Conservation (phyloP, 2,329 filamentous ascomycete species). For the Arthroderma sp. region DNA sequence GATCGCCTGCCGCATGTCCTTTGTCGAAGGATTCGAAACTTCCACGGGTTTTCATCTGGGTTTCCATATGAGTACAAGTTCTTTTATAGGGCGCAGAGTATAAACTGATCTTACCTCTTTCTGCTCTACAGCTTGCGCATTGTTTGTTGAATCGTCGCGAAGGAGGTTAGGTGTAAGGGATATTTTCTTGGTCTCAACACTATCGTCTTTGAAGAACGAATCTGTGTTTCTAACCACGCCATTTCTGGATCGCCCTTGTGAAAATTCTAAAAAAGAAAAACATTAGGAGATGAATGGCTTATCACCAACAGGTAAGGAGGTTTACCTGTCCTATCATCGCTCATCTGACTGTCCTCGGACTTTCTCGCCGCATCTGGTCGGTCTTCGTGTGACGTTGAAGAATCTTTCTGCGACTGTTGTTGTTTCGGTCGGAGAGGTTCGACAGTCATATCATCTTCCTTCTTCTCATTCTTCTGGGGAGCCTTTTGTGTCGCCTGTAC, state of each 20-base stretch:
- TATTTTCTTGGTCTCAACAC: conserved; percentile 90
- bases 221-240: conserved; percentile 83
- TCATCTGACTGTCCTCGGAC: background rate
- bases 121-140: conserved; percentile 18
- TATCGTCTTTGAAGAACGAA: conserved; percentile 96
- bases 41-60: conserved; percentile 40
- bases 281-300: background rate
- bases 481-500: conserved; percentile 12
- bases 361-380: conserved; percentile 6
- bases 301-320: background rate
- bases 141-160: conserved; percentile 54
- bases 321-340: background rate
- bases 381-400: conserved; percentile 10
- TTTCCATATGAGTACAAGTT: too few species aligned
- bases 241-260: conserved; percentile 52
- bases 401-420: conserved; percentile 24
- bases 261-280: conserved; percentile 2
- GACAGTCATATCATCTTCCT: conserved; percentile 29
- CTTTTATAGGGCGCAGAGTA: background rate
- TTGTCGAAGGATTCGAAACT: conserved; percentile 70
- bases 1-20: conserved; percentile 45
- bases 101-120: conserved; percentile 24
- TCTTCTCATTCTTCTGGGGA: conserved; percentile 17
- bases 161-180: conserved; percentile 86
- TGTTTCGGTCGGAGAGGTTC: conserved; percentile 33